Conservation (phyloP, 2,329 filamentous ascomycete genomes). For the Zymoseptoria pseudotritici region DNA sequence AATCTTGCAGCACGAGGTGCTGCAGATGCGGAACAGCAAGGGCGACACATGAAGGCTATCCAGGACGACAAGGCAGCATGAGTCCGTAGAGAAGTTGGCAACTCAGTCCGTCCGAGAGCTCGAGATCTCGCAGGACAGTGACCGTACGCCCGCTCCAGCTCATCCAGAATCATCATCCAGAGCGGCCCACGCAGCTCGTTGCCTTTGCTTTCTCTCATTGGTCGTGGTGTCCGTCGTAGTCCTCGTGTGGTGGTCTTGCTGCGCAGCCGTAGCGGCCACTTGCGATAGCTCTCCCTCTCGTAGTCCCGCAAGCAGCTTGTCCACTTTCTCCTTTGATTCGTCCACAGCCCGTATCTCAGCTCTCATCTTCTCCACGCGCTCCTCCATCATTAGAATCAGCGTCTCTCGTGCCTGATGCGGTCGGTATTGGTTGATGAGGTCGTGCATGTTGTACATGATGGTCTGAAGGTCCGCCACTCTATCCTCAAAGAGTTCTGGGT, state of each 20-base stretch:
- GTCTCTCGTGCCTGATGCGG: constrained; percentile 89
- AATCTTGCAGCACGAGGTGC: constrained; percentile 19
- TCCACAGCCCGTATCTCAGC: constrained; percentile 65
- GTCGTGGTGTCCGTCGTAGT: constrained; percentile 11
- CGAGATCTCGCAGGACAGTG: not conserved
- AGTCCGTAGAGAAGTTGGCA: not conserved
- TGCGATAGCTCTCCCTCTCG: constrained; percentile 19
- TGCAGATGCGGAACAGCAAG: constrained; percentile 22
- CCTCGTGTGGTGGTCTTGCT: constrained; percentile 4
- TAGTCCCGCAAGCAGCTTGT: constrained; percentile 63
- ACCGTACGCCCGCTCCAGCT: not conserved
- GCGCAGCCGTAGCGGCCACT: not conserved
- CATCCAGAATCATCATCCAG: constrained; percentile 29
- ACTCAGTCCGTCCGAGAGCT: not conserved
- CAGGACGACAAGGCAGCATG: constrained; percentile 11
- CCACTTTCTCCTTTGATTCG: constrained; percentile 63
- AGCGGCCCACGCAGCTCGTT: constrained; percentile 31
- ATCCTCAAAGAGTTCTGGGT: constrained; percentile 55
- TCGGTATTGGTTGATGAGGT: constrained; percentile 87
- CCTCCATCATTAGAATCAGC: constrained; percentile 80
- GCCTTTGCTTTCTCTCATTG: constrained; percentile 19
- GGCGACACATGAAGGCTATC: constrained; percentile 15
- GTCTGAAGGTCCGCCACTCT: constrained; percentile 75
- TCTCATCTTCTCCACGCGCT: constrained; percentile 64
- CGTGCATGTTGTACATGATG: constrained; percentile 84